Percentiles rank a stretch among this genome's conserved stretches.
Conservation (phyloP, 2,329 filamentous ascomycete species). For the Lachnellula suecica region DNA sequence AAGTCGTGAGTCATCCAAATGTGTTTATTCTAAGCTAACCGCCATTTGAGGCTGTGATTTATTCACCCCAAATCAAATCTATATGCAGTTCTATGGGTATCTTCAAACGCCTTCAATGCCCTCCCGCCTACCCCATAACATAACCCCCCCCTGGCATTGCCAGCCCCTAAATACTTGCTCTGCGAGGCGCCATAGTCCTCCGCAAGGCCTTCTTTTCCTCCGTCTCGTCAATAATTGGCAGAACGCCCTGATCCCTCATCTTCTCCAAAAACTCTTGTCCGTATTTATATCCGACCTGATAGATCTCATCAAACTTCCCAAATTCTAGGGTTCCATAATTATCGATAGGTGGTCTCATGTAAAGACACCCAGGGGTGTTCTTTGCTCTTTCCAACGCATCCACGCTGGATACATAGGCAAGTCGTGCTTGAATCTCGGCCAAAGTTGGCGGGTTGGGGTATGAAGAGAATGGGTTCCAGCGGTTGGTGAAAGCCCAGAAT, state of each 20-base stretch:
- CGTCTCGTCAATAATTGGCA: slow-evolving; percentile 69
- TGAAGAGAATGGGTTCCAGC: slow-evolving; percentile 93
- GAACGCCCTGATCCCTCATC: slow-evolving; percentile 73
- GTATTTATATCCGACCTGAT: slow-evolving; percentile 82
- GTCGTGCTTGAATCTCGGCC: slow-evolving; percentile 89
- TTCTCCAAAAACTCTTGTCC: slow-evolving; percentile 77
- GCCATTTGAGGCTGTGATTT: too few species aligned
- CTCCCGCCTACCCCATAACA: not conserved
- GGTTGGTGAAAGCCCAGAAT: slow-evolving; percentile 90
- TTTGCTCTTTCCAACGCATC: slow-evolving; percentile 95
- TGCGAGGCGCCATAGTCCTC: slow-evolving; percentile 75
- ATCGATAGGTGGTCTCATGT: slow-evolving; percentile 95
- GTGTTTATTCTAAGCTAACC: too few species aligned
- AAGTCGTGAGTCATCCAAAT: too few species aligned
- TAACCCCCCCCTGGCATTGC: not conserved
- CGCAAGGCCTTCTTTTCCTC: slow-evolving; percentile 75
- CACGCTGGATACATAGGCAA: slow-evolving; percentile 93
- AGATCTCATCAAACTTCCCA: slow-evolving; percentile 96
- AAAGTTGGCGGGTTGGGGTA: slow-evolving; percentile 91
- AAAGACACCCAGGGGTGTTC: slow-evolving; percentile 84
- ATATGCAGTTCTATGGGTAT: slow-evolving; percentile 8
- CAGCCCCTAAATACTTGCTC: slow-evolving; percentile 67
- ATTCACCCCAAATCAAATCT: too few species aligned
- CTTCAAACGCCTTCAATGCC: slow-evolving; percentile 2
- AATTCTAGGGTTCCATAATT: slow-evolving; percentile 94